Evolutionary conservation across 176 grass and related monocot species (phyloP), one percentile per base, ranked within the genome.

Genomic region (Miscanthus lutarioriparius): DNA sequence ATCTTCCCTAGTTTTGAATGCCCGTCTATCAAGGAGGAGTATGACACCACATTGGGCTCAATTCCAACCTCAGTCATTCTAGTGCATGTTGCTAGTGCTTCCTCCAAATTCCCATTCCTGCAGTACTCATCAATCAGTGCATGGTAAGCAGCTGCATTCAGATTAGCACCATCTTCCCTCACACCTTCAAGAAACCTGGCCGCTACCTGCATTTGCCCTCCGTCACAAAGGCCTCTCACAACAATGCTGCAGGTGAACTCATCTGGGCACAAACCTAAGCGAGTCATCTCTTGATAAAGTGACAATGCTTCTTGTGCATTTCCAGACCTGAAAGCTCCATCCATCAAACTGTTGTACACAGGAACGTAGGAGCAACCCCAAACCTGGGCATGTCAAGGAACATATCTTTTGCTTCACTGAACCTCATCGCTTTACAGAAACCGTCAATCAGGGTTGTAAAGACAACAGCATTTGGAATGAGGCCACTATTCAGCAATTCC

Each of bases 201-300:
- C 0, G 89, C 89, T 71, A 87, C 81, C 70, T 80, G 63, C 4
- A 87, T 54, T 87, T 87, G 75, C 5, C 70, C 80, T 51, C 49
- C 70, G 2, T 83, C 75, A 80, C 89, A 91, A 41, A 91, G 89
- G 70, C 85, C 85, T 86, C 89, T 85, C 36, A 88, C 86, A 81
- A 91, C 38, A 78, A 91, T 91, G 66, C 86, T 82, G 73, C 78
- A 91, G 35, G 90, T 91, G 72, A 85, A 88, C 54, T 91, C 90
- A 74, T 91, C 86, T 7, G 90, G 86, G 16, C 10, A 15, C 53
- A 88, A 68, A 30, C 77, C 66, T 48, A n/a, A 61, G 33, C 25
- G 36, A 59, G 65, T 41, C 82, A 91, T 91, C 58, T 91, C 78
- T 72, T 82, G 65, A 47, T 74, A 88, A 81, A 82, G 38, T 78